Evolutionary conservation across 2,329 filamentous ascomycete species (phyloP).

Genomic region (Alternaria longipes): DNA sequence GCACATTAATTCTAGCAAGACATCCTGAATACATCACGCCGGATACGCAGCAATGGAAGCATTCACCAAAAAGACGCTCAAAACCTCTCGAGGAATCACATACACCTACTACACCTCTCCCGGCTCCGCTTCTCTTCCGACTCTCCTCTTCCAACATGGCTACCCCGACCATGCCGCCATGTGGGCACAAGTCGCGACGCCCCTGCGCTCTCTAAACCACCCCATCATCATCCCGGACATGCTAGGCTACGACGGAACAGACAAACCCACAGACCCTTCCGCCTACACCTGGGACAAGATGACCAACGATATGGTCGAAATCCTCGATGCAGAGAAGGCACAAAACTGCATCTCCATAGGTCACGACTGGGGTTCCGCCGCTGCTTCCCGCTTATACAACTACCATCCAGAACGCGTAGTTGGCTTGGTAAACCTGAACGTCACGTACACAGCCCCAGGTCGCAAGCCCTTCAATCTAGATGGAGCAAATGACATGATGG

Average conservation of each 20-base stretch:
- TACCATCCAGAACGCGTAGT: conserved; percentile 53
- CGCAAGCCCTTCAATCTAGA: conserved; percentile 51
- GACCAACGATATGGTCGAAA: conserved; percentile 37
- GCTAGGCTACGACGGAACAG: conserved; percentile 52
- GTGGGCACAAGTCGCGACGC: conserved; percentile 55
- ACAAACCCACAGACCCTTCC: conserved; percentile 39
- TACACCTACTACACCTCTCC: conserved; percentile 41
- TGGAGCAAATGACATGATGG: conserved; percentile 40
- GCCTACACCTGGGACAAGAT: conserved; percentile 35
- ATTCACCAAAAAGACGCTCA: conserved; percentile 40
- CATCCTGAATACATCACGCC: not conserved
- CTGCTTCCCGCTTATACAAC: conserved; percentile 55
- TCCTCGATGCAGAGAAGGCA: conserved; percentile 36
- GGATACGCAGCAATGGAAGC: conserved; percentile 31
- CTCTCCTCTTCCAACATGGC: conserved; percentile 57
- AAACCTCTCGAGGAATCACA: conserved; percentile 36
- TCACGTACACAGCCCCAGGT: conserved; percentile 53
- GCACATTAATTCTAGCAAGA: not conserved
- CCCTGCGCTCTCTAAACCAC: conserved; percentile 53
- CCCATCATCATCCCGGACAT: conserved; percentile 52
- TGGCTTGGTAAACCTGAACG: conserved; percentile 56
- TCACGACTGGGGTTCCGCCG: conserved; percentile 60
- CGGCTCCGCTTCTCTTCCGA: conserved; percentile 32
- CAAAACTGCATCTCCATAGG: conserved; percentile 54
- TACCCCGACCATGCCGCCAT: conserved; percentile 60